These are phyloP conservation scores for Penicillium longicatenatum DNA, from an alignment of 495 filamentous ascomycete species.

Conservation along the genomic window DNA sequence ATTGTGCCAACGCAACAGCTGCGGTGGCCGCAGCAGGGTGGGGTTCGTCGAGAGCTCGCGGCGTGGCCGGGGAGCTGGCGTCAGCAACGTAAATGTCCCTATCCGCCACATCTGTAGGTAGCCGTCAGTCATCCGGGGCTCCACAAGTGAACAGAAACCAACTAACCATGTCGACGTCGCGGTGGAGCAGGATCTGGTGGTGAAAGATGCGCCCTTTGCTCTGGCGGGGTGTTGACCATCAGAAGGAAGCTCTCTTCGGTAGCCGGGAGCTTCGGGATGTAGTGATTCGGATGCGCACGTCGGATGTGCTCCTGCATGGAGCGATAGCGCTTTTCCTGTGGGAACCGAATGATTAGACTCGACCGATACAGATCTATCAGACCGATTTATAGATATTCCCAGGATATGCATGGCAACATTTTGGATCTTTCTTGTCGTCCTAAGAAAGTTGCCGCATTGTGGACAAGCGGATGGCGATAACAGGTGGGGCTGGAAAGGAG, in stretches of 20 bases:
- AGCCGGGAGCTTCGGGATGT: slow-evolving; percentile 97
- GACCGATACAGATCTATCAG: background rate
- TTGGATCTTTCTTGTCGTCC: background rate
- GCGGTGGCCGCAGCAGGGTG: slow-evolving; percentile 72
- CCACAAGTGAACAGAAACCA: background rate
- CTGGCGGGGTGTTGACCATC: slow-evolving; percentile 90
- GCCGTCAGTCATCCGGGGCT: slow-evolving; percentile 29
- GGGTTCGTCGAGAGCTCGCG: slow-evolving; percentile 72
- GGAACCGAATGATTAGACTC: slow-evolving; percentile 28
- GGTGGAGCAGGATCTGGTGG: slow-evolving; percentile 51
- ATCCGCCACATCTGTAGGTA: slow-evolving; percentile 43
- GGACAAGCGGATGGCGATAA: slow-evolving; percentile 15
- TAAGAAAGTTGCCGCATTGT: background rate
- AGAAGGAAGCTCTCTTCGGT: slow-evolving; percentile 97
- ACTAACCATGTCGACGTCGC: slow-evolving; percentile 41
- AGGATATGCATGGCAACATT: background rate
- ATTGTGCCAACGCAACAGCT: slow-evolving; percentile 82
- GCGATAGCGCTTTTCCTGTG: slow-evolving; percentile 93
- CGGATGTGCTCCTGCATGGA: slow-evolving; percentile 99
- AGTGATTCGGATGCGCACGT: slow-evolving; percentile 94
- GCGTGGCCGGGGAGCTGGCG: slow-evolving; percentile 70
- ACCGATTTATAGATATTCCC: background rate
- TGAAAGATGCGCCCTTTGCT: slow-evolving; percentile 65
- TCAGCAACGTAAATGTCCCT: slow-evolving; percentile 62
- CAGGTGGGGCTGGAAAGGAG: slow-evolving; percentile 17